A percentile compares a stretch with the other conserved stretches of the same genome.
phyloP scores from a whole-genome alignment of 176 grass and related monocot species.

The Stipa capillata region DNA sequence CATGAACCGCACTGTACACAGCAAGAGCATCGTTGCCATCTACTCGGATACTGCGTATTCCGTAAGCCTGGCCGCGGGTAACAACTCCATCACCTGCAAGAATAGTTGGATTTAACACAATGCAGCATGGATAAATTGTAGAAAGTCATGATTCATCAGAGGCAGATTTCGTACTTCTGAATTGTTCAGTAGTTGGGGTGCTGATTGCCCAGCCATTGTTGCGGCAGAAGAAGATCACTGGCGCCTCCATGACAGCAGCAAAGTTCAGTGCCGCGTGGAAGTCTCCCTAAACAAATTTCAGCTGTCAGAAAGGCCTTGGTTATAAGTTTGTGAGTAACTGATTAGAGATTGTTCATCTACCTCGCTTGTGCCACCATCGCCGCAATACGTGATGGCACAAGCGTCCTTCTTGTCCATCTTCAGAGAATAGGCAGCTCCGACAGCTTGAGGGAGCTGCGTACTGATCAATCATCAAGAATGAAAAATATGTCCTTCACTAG shows the following conservation, averaged over 20 bases:
- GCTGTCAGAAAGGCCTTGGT: constrained; percentile 20
- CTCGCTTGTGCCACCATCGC: constrained; percentile 92
- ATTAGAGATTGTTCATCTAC: constrained; percentile 21
- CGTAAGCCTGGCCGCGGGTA: constrained; percentile 83
- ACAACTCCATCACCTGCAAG: constrained; percentile 78
- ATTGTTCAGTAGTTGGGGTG: constrained; percentile 80
- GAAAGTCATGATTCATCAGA: not conserved
- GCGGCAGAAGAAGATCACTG: constrained; percentile 93
- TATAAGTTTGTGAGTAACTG: not conserved
- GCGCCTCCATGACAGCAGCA: constrained; percentile 77
- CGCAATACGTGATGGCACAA: constrained; percentile 77
- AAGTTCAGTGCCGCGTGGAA: constrained; percentile 94
- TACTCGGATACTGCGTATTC: constrained; percentile 76
- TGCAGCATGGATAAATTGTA: not conserved
- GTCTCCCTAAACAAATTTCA: constrained; percentile 56
- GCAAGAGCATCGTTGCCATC: constrained; percentile 93
- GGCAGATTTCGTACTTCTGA: constrained; percentile 58
- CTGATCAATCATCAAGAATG: constrained; percentile 32
- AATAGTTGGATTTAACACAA: constrained; percentile 16
- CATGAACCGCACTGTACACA: constrained; percentile 82
- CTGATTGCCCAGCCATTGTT: constrained; percentile 99
- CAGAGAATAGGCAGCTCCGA: constrained; percentile 91
- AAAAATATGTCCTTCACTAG: constrained; percentile 1
- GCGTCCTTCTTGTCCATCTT: constrained; percentile 92
- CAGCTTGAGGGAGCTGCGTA: constrained; percentile 90